phyloP scores from a whole-genome alignment of 2,329 filamentous ascomycete genomes.

The Pseudocercospora macadamiae region DNA sequence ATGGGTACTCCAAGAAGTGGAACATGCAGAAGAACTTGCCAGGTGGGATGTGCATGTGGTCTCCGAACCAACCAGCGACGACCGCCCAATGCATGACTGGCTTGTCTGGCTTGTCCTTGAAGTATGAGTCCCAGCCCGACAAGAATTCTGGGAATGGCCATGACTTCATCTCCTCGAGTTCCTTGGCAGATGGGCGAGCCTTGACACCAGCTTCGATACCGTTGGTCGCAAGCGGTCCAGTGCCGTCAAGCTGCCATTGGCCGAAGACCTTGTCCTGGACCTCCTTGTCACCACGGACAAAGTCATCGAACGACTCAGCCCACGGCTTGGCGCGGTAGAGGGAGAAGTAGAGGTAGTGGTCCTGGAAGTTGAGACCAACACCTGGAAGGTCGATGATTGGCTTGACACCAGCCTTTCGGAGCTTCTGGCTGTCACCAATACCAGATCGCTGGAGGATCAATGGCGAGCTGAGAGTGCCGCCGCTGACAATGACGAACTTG shows the following conservation, averaged over 20 bases:
- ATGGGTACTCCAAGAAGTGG: constrained; percentile 78
- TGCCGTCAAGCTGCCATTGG: constrained; percentile 79
- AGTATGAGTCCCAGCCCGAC: constrained; percentile 78
- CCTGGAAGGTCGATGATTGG: constrained; percentile 71
- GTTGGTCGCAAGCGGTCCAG: constrained; percentile 75
- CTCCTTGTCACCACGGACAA: constrained; percentile 72
- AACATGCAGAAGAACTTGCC: constrained; percentile 81
- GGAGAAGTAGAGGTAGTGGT: constrained; percentile 73
- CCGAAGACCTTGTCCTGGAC: constrained; percentile 74
- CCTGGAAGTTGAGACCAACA: constrained; percentile 76
- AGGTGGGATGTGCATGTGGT: constrained; percentile 65
- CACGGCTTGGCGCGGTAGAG: constrained; percentile 73
- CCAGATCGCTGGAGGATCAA: constrained; percentile 76
- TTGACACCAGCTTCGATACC: constrained; percentile 81
- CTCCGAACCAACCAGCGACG: constrained; percentile 64
- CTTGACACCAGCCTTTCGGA: constrained; percentile 68
- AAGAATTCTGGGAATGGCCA: constrained; percentile 78
- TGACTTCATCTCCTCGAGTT: constrained; percentile 68
- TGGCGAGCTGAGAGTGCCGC: constrained; percentile 73
- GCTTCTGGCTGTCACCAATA: constrained; percentile 71
- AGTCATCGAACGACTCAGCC: constrained; percentile 79
- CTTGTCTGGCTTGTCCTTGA: constrained; percentile 83
- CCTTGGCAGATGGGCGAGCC: constrained; percentile 69
- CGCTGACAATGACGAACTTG: constrained; percentile 74
- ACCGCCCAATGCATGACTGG: constrained; percentile 85